Evolutionary conservation across 768 basidiomycete species (phyloP).

Genomic region (Rossbeevera mucosa): DNA sequence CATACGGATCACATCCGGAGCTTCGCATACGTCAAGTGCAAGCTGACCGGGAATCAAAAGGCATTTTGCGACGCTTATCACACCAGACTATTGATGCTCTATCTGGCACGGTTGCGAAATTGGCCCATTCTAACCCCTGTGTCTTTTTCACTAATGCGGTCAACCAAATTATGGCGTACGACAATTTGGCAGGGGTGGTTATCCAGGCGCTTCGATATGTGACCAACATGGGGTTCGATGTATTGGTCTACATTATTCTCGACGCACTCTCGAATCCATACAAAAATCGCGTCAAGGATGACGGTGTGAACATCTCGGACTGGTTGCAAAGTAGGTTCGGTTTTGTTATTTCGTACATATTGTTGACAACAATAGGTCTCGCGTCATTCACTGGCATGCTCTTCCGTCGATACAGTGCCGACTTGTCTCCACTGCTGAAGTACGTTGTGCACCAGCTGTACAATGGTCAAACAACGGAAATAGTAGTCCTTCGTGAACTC

Average conservation of each 20-base stretch:
- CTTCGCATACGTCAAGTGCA: constrained; percentile 76
- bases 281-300: constrained; percentile 81
- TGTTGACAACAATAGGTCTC: constrained; percentile 53
- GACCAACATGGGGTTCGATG: constrained; percentile 92
- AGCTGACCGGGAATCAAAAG: constrained; percentile 84
- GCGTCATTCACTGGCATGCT: constrained; percentile 92
- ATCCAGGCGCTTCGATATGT: constrained; percentile 86
- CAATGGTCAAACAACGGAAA: constrained; percentile 77
- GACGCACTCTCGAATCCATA: constrained; percentile 82
- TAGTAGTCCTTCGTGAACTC: constrained; percentile 87
- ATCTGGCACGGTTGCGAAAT: constrained; percentile 84
- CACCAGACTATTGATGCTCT: constrained; percentile 79
- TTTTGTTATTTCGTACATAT: constrained; percentile 8
- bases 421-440: constrained; percentile 77
- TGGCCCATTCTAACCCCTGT: constrained; percentile 91
- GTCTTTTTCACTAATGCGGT: constrained; percentile 87
- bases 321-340: constrained; percentile 82
- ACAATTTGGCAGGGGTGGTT: constrained; percentile 86
- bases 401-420: constrained; percentile 80
- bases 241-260: constrained; percentile 81
- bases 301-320: constrained; percentile 84
- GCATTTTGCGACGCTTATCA: constrained; percentile 81
- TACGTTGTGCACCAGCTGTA: constrained; percentile 91
- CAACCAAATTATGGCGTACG: constrained; percentile 93
- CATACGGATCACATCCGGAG: constrained; percentile 73